Evolutionary conservation across 768 basidiomycete genomes (phyloP), one percentile per base, ranked within the genome.

Genomic region (Guyanaporus albipodus): DNA sequence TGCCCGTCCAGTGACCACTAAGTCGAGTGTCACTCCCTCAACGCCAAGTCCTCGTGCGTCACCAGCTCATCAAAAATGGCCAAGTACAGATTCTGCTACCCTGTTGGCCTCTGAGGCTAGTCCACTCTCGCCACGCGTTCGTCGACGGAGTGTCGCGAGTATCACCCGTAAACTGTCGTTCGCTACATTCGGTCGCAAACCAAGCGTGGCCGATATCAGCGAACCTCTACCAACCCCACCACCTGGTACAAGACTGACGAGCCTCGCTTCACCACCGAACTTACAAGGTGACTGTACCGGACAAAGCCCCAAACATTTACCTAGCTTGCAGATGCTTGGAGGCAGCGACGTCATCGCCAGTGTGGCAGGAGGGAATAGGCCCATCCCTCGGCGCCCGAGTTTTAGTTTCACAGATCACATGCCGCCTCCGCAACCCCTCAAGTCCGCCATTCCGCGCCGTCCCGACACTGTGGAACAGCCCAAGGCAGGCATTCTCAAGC

Each of bases 91-190:
- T n/a, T 49, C 62, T 23, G 24, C 51, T 8, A 28, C 46, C 6
- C 18, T 49, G 12, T 38, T 48, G 0, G 40, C 35, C 8, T 15
- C 54, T 2, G 59, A 57, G 19, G 29, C 8, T 18, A 49, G 48
- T 38, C 42, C 57, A 15, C 37, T 29, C 17, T 23, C 26, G 2
- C 8, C 49, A 5, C 53, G 49, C 8, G 15, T 35, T 24, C 59
- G 56, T 40, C 44, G 64, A 18, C 62, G 61, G 8, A 63, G 62
- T 8, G 61, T 63, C 9, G 64, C 53, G 28, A 66, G 59, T 23
- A 63, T 64, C 34, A 64, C 63, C 4, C 64, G 59, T n/a, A 66
- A 64, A 42, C 31, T 67, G 14, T 67, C 63, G 10, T 64, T 66
- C 34, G 58, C 55, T n/a, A 55, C 53, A 19, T 64, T 64, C 24